Evolutionary conservation across 2,329 filamentous ascomycete genomes (phyloP).

Genomic region (Nemania diffusa): DNA sequence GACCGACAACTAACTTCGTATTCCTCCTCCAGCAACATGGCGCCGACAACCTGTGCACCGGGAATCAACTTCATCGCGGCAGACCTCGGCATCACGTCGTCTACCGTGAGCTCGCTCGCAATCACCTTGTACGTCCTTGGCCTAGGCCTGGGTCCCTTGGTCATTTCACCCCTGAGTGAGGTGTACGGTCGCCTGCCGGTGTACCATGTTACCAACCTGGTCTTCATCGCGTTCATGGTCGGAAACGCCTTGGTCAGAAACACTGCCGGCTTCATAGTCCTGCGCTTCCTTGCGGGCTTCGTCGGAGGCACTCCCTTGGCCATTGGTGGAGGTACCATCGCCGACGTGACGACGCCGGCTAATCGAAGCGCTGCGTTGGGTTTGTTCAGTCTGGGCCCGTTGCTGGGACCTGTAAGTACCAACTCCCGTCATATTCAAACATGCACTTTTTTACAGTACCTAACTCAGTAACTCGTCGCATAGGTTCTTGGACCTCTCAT

Average conservation of each 20-base stretch:
- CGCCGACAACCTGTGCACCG: neutral
- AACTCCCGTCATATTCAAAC: neutral
- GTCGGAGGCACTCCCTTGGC: neutral
- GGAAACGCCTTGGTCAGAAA: neutral
- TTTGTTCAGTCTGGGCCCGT: neutral
- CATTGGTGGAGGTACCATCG: neutral
- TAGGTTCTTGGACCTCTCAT: conserved; percentile 12
- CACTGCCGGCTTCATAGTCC: neutral
- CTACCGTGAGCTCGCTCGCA: neutral
- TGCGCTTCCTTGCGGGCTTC: neutral
- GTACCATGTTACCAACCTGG: neutral
- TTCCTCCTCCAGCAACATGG: neutral
- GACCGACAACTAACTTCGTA: neutral
- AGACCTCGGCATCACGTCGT: neutral
- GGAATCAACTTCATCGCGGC: neutral
- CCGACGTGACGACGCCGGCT: neutral
- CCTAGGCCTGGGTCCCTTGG: neutral
- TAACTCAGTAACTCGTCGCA: neutral
- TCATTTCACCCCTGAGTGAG: conserved; percentile 2
- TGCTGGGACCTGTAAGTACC: neutral
- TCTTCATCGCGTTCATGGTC: neutral
- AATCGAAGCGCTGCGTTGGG: neutral
- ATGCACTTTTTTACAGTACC: neutral
- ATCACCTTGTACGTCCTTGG: neutral
- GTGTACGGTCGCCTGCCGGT: conserved; percentile 3